Evolutionary conservation across 106 monocot genomes (phyloP).

Genomic region (Apostasia shenzhenica): DNA sequence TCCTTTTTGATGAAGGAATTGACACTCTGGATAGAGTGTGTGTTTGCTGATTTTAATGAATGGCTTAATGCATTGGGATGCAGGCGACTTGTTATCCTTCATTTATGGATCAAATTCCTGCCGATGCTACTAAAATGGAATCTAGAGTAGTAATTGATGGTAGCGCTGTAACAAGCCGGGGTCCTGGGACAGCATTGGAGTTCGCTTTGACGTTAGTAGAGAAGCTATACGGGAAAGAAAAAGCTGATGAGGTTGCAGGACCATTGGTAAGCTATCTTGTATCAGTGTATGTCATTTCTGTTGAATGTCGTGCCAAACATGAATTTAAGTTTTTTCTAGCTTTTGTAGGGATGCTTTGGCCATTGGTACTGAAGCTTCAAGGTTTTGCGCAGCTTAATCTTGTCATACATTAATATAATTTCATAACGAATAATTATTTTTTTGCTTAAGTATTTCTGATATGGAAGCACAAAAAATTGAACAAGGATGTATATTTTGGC

Average conservation of each 20-base stretch:
- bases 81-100: conserved; percentile 78
- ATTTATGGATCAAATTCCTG: conserved; percentile 72
- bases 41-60: neutral
- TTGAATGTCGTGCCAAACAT: neutral
- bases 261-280: conserved; percentile 43
- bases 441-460: no score
- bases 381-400: no score
- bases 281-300: neutral
- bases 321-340: no score
- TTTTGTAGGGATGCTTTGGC: no score
- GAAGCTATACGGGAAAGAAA: conserved; percentile 72
- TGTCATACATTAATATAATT: no score
- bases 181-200: conserved; percentile 79
- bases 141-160: conserved; percentile 75
- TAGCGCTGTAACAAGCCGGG: conserved; percentile 57
- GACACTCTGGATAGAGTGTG: no score
- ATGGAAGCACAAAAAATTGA: no score
- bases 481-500: no score
- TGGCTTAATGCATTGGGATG: neutral
- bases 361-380: no score
- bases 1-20: neutral
- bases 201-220: conserved; percentile 68
- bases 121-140: conserved; percentile 44
- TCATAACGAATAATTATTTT: no score
- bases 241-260: conserved; percentile 60